Base-by-base conservation (phyloP, 2,329 filamentous ascomycete species). In the Fusarium concolor region DNA sequence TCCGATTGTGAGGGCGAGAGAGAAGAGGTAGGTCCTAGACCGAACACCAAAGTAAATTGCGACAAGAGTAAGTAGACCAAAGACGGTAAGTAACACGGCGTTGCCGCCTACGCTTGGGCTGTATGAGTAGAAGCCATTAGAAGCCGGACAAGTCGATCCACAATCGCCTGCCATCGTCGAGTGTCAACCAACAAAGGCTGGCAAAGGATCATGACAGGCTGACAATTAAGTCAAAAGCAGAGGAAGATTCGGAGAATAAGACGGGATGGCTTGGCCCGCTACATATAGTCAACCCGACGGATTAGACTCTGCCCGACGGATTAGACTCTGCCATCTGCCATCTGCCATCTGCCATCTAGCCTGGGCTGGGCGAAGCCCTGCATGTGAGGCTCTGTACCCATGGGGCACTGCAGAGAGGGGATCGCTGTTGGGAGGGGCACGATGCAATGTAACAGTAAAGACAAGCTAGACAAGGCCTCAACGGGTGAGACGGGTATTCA, bases 1-100 rank as follows among this genome's bases (percentile, higher is more conserved):
- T 3, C 83, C 84, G 0, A 76, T 75, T 4, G 79, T 73, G 52
- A 86, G 66, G 4, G 76, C 71, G 3, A 76, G 74, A 3, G 82
- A 76, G 73, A 85, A 85, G 6, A 80, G 54, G 1, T 76, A 75
- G 28, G 80, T 83, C 44, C 69, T 76, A 52, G 78, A 81, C 29
- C 76, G 79, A 39, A 79, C 65, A 17, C 82, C 83, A 20, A 81
- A 64, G 44, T 78, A 77, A 11, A 81, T 58, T 24, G 77, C 71
- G 39, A 78, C 58, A 11, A 82, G 78, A n/a, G 81, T 72, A 29
- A 84, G 74, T 35, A 79, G 49, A 10, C 75, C 78, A 68, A 83
- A 84, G 10, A 77, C 64, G 10, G 75, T 77, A 22, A 84, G 75
- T 47, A 85, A 71, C 39, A 80, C 67, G 29, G 72, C 77, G 67